Percentiles rank a stretch among this genome's conserved stretches.
These are phyloP conservation scores for Cadophora malorum DNA, from an alignment of 2,329 filamentous ascomycete genomes.

Conservation along the genomic window DNA sequence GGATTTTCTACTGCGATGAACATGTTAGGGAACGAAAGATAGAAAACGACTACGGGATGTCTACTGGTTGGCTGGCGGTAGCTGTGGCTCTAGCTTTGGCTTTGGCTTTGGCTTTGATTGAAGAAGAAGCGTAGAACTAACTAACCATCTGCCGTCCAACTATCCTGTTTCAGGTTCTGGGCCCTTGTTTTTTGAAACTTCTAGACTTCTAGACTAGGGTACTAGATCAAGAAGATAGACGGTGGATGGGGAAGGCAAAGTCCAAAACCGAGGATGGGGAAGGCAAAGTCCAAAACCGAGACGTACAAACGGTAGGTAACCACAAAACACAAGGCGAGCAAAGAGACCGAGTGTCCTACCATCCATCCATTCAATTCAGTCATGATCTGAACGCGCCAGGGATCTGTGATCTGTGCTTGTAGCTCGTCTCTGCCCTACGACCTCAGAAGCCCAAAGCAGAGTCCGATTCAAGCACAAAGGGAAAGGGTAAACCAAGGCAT, in stretches of 20 bases:
- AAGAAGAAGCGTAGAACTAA: background rate
- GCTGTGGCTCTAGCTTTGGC: too few species aligned
- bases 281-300: too few species aligned
- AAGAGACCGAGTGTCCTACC: background rate
- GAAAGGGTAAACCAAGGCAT: background rate
- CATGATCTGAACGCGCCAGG: too few species aligned
- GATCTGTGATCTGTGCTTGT: background rate
- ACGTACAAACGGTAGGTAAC: too few species aligned
- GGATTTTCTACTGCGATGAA: too few species aligned
- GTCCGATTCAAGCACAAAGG: background rate
- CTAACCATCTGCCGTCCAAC: background rate
- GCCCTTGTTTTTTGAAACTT: background rate
- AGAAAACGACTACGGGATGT: too few species aligned
- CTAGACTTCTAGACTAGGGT: background rate
- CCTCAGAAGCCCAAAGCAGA: background rate
- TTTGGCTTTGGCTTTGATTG: background rate
- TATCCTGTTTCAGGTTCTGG: background rate
- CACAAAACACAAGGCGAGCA: background rate
- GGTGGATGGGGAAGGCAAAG: too few species aligned
- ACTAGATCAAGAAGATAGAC: too few species aligned
- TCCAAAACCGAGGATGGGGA: too few species aligned
- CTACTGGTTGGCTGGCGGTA: too few species aligned
- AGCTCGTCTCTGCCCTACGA: background rate
- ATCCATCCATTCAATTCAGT: too few species aligned
- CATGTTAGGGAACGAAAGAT: too few species aligned